Evolutionary conservation across 1,284 basidiomycete species (phyloP), one percentile per base, ranked within the genome.

Genomic region (Ceratobasidium sp.): DNA sequence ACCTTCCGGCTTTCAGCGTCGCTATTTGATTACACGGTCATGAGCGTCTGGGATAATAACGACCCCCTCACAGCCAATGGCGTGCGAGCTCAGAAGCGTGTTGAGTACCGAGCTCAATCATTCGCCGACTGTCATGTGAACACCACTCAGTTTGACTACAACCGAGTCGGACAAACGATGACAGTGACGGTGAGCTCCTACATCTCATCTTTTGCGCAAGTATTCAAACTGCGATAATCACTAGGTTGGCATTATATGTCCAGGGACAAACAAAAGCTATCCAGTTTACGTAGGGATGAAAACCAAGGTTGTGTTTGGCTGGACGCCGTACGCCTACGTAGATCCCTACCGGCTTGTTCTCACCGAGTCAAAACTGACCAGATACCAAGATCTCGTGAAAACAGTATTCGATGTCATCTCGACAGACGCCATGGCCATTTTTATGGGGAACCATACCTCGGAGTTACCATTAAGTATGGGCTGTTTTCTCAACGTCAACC

Each of bases 11-110:
- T 73, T 1, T 12, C 58, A 1, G 18, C 71, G 1, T 73, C 71
- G 23, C 44, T 73, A 44, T 73, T 73, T 42, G 71, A 73, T 18
- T 73, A 73, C 44, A 46, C 56, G 15, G 71, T 73, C 44, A 23
- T 73, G 39, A 63, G 71, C 56, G 51, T 58, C 2, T 73, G 69
- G 71, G 49, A 63, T 51, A 51, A 39, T 2, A 12, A 39, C 2
- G 40, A 61, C 9, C 1, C 3, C 1, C 2, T 13, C 26, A 23
- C 7, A 12, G 40, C 40, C 12, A 18, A 40, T 6, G 10, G 42
- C 15, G 40, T 63, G 7, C 56, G 51, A 40, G 23, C 26, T 6
- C 56, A 73, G 39, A 42, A 49, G 58, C 39, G 71, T 0, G 58
- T 51, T 5, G 71, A 61, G 33, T 63, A 73, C 20, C 39, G n/a